Base-by-base conservation (phyloP, 352 stramenopile genomes). In the Blastocystis sp. region DNA sequence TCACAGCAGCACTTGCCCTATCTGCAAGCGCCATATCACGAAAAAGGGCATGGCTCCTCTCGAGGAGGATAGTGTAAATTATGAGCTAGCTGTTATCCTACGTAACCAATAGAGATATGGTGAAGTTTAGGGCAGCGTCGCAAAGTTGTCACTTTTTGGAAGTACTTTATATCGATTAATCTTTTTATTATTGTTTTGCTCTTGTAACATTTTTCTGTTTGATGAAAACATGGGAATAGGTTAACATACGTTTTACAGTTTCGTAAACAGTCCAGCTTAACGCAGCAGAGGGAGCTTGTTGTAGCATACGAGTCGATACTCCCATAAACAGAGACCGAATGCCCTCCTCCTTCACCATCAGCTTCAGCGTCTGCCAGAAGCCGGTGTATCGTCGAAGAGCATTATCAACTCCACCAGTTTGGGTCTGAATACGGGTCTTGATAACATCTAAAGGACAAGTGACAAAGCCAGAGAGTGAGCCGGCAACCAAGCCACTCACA, bases 221-320 rank as follows among this genome's bases (percentile, higher is more conserved):
- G 30, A 34, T 34, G 30, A 11, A 39, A 90, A 87, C 2, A 87
- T 13, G 16, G 0, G 3, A 45, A 26, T 55, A 70, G 16, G 43
- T 53, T 50, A 96, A 90, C 90, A 93, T 94, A 65, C 91, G 79
- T 87, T 97, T 97, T 13, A 93, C 91, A 18, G 92, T 95, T 93
- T 99, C 97, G 92, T 99, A 99, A 66, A 98, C 98, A 13, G 96
- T 99, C 97, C 97, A 99, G 18, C 95, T 98, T 89, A 99, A 96
- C 20, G 97, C 97, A 3, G 98, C 98, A n/a, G 95, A 96, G 41
- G 98, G 95, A 54, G 97, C 97, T 79, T 98, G 96, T 68, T 98
- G 96, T 69, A 98, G 90, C 43, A 99, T 93, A 34, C 97, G 93
- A 18, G 97, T 95, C 54, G 94, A 90, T 45, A 98, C 94, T 55